Base-by-base conservation (phyloP, 2,329 filamentous ascomycete species). In the Sporothrix protearum region DNA sequence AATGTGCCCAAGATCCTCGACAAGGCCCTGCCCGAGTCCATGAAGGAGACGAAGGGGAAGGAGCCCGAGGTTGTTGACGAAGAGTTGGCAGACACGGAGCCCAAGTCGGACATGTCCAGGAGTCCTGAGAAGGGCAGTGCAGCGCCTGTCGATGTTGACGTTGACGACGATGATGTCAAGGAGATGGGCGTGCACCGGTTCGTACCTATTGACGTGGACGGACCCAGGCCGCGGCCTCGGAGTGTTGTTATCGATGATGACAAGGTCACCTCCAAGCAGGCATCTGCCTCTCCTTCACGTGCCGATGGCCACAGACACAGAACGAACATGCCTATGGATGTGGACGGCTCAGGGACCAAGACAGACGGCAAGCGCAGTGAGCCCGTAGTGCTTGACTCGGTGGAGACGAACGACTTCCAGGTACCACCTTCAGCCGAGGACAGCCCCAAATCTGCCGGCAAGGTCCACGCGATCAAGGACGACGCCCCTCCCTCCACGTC, bases 1-100 rank as follows among this genome's bases (percentile, higher is more conserved):
- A 97, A 99, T 77, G 86, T 95, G 2, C 87, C 88, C 3, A 89
- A 86, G 68, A 84, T 96, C 28, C 77, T 88, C 8, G 79, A 78
- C 1, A 68, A 47, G 2, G 69, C 72, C 1, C 8, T 73, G 53
- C 72, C 71, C 19, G 36, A 71, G 16, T 19, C 30, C 4, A 49
- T 59, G n/a, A 61, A 39, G 8, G 59, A 66, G n/a, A 61, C 30
- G 8, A 53, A 6, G n/a, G 30, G 8, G 25, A 53, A 22, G 10
- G 28, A 19, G 28, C 5, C 36, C 19, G 71, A 69, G 10, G 30
- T n/a, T 3, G 55, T 25, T 16, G 16, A 42, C 9, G 49, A 42
- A 2, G 10, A 2, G 10, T 7, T 10, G 28, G 47, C 33, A 3
- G 14, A 16, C 42, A 42, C 10, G 6, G 42, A 14, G 3, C 12